Evolutionary conservation across 2,329 filamentous ascomycete genomes (phyloP).

Genomic region (Lanzia echinophila): DNA sequence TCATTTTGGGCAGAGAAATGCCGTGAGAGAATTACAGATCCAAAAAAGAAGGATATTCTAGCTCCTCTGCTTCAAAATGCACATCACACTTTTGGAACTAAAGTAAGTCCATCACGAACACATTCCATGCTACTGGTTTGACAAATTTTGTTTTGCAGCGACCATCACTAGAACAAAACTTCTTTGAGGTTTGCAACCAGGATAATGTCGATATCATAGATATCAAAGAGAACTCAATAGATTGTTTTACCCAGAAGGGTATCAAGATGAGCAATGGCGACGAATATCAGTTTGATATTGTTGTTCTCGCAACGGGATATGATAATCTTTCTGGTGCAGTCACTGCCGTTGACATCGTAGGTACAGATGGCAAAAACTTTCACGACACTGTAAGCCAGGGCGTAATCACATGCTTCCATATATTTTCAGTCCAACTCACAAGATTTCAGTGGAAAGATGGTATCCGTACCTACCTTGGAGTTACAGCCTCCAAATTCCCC

Average conservation of each 20-base stretch:
- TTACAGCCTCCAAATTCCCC: background rate
- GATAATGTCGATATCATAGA: slow-evolving; percentile 1
- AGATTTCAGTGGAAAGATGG: background rate
- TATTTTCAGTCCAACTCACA: background rate
- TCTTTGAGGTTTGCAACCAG: slow-evolving; percentile 4
- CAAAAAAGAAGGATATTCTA: slow-evolving; percentile 1
- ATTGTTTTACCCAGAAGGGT: background rate
- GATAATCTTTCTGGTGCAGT: background rate
- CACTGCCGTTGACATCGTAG: background rate
- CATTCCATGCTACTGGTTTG: background rate
- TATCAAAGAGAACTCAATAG: background rate
- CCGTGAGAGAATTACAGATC: slow-evolving; percentile 35
- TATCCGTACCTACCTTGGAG: background rate
- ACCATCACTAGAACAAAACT: background rate
- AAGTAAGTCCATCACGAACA: background rate
- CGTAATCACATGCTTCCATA: background rate
- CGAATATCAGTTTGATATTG: background rate
- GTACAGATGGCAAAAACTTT: background rate
- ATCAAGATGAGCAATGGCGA: background rate
- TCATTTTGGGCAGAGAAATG: slow-evolving; percentile 43
- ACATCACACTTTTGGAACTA: slow-evolving; percentile 1
- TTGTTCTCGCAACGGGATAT: slow-evolving; percentile 5
- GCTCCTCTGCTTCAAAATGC: background rate
- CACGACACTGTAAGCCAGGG: background rate
- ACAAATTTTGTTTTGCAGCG: background rate